These are phyloP conservation scores for Tricholoma sp. DNA, from an alignment of 768 basidiomycete genomes.

Conservation along the genomic window DNA sequence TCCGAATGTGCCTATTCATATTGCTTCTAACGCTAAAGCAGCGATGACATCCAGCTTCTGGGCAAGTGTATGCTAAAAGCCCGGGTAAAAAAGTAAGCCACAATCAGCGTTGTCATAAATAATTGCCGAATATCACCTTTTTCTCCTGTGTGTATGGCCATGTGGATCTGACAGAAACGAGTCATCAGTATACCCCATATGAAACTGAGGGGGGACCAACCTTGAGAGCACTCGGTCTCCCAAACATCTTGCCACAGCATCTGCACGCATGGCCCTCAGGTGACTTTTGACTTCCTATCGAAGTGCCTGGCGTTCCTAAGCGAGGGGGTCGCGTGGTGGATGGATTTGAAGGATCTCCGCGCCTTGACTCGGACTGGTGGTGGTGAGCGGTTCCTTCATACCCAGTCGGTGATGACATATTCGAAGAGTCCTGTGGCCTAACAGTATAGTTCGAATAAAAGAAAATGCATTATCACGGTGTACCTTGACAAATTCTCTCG, in stretches of 20 bases:
- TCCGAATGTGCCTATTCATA: constrained; percentile 61
- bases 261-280: constrained; percentile 17
- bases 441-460: background rate
- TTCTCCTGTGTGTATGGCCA: constrained; percentile 21
- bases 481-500: constrained; percentile 14
- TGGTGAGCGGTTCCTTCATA: constrained; percentile 3
- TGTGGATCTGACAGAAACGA: constrained; percentile 13
- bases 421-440: constrained; percentile 6
- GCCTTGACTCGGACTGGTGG: constrained; percentile 2
- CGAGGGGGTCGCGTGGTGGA: constrained; percentile 6
- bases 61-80: constrained; percentile 50
- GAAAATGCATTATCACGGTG: background rate
- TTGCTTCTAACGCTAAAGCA: constrained; percentile 66
- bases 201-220: constrained; percentile 9
- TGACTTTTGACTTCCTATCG: constrained; percentile 1
- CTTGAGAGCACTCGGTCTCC: constrained; percentile 21
- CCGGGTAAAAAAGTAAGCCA: background rate
- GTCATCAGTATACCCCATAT: background rate
- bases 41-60: constrained; percentile 59
- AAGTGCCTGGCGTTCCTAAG: constrained; percentile 1
- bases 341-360: constrained; percentile 3
- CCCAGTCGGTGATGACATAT: constrained; percentile 1
- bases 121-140: constrained; percentile 12
- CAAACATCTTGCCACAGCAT: constrained; percentile 19
- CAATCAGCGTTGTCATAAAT: constrained; percentile 7